Percentiles rank a stretch among this genome's conserved stretches.
phyloP scores from a whole-genome alignment of 2,329 filamentous ascomycete genomes.

The Ramularia collo-cygni region DNA sequence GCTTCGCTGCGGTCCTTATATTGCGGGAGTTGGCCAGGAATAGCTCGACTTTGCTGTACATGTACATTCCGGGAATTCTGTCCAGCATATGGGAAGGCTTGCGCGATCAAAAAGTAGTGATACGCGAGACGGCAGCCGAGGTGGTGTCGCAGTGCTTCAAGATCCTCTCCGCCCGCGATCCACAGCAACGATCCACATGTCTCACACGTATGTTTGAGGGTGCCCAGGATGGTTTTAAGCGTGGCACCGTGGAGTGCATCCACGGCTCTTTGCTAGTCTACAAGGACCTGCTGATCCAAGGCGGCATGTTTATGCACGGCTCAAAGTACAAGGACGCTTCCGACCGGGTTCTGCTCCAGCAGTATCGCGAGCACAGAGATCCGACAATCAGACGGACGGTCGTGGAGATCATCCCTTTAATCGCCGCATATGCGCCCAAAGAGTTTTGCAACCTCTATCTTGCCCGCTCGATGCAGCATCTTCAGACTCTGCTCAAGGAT shows the following conservation, averaged over 20 bases:
- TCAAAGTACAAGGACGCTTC: conserved; percentile 80
- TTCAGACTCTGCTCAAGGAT: conserved; percentile 88
- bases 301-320: conserved; percentile 98
- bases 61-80: conserved; percentile 90
- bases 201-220: conserved; percentile 89
- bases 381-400: conserved; percentile 81
- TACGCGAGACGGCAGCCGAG: conserved; percentile 84
- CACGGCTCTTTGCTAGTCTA: conserved; percentile 92
- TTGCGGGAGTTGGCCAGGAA: conserved; percentile 85
- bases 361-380: conserved; percentile 89
- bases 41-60: conserved; percentile 90
- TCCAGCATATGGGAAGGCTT: conserved; percentile 95
- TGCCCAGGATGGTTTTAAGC: conserved; percentile 69
- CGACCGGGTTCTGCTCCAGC: conserved; percentile 68
- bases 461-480: conserved; percentile 94
- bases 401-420: conserved; percentile 81
- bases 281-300: conserved; percentile 86
- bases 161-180: conserved; percentile 89
- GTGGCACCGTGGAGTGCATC: conserved; percentile 75
- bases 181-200: conserved; percentile 77
- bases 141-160: conserved; percentile 92
- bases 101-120: conserved; percentile 81
- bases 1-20: conserved; percentile 87
- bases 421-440: conserved; percentile 84
- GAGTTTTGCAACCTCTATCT: conserved; percentile 85